Percentiles rank a stretch among this genome's conserved stretches.
These are phyloP conservation scores for Kodamaea kakaduensis DNA, from an alignment of 805 yeast species.

Conservation along the genomic window DNA sequence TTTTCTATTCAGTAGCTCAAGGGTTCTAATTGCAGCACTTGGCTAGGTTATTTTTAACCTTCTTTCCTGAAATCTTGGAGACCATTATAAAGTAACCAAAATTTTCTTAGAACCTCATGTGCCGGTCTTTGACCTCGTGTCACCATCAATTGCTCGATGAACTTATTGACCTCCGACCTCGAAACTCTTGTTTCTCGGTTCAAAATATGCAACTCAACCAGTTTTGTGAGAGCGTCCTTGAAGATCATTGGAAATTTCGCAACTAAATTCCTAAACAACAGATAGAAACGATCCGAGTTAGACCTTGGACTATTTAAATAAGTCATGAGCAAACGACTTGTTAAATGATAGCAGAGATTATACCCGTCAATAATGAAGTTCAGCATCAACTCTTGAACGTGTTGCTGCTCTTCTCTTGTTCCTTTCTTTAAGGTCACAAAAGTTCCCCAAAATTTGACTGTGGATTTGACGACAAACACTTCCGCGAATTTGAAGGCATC, in stretches of 20 bases:
- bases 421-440: slow-evolving; percentile 47
- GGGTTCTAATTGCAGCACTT: too few relatives aligned
- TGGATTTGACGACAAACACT: slow-evolving; percentile 49
- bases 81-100: slow-evolving; percentile 64
- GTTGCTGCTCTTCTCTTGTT: slow-evolving; percentile 36
- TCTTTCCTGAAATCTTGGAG: slow-evolving; percentile 31
- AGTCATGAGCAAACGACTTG: slow-evolving; percentile 24
- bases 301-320: slow-evolving; percentile 52
- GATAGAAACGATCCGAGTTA: slow-evolving; percentile 54
- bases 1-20: too few relatives aligned
- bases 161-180: slow-evolving; percentile 15
- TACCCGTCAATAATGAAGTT: slow-evolving; percentile 8
- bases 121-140: slow-evolving; percentile 67
- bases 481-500: slow-evolving; percentile 46
- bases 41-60: background rate
- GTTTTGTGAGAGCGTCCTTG: slow-evolving; percentile 26
- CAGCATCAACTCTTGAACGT: slow-evolving; percentile 20
- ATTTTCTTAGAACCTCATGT: slow-evolving; percentile 52
- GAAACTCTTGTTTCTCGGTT: slow-evolving; percentile 2
- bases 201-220: too few relatives aligned
- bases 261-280: slow-evolving; percentile 44
- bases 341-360: slow-evolving; percentile 22
- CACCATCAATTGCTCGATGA: slow-evolving; percentile 51
- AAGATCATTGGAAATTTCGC: slow-evolving; percentile 47
- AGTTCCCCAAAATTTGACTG: slow-evolving; percentile 53